These are phyloP conservation scores for Groenewaldozyma salmanticensis DNA, from an alignment of 805 yeast species.

Conservation along the genomic window DNA sequence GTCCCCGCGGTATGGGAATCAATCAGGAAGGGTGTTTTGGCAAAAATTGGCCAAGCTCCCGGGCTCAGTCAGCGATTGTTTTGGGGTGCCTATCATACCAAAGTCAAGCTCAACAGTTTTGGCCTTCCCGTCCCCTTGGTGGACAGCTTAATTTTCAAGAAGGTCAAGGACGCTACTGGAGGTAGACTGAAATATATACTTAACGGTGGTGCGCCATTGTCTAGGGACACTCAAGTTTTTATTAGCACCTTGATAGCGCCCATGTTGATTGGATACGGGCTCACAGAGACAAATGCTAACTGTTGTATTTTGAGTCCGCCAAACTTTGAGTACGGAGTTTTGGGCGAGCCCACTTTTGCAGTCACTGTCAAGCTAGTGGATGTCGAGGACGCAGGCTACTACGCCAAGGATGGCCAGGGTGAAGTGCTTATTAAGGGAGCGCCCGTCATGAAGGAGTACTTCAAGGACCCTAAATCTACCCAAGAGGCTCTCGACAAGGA, in stretches of 20 bases:
- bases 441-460: constrained; percentile 67
- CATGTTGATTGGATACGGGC: constrained; percentile 89
- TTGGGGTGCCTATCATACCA: constrained; percentile 80
- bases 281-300: constrained; percentile 94
- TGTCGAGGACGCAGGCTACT: constrained; percentile 85
- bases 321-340: constrained; percentile 61
- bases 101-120: constrained; percentile 49
- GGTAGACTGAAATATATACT: constrained; percentile 65
- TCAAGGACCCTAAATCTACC: constrained; percentile 75
- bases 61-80: constrained; percentile 64
- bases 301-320: constrained; percentile 57
- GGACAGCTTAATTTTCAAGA: constrained; percentile 72
- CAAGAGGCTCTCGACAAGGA: constrained; percentile 62
- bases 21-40: constrained; percentile 82
- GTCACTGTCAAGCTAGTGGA: constrained; percentile 83
- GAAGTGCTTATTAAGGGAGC: constrained; percentile 77
- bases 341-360: constrained; percentile 77
- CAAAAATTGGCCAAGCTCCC: constrained; percentile 61
- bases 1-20: constrained; percentile 98
- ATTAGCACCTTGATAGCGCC: constrained; percentile 69
- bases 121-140: constrained; percentile 70
- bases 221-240: constrained; percentile 72
- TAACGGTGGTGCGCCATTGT: constrained; percentile 91
- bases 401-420: constrained; percentile 86
- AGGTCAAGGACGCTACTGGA: constrained; percentile 90